Base-by-base conservation (phyloP, 2,329 filamentous ascomycete species). In the Colletotrichum sp. region DNA sequence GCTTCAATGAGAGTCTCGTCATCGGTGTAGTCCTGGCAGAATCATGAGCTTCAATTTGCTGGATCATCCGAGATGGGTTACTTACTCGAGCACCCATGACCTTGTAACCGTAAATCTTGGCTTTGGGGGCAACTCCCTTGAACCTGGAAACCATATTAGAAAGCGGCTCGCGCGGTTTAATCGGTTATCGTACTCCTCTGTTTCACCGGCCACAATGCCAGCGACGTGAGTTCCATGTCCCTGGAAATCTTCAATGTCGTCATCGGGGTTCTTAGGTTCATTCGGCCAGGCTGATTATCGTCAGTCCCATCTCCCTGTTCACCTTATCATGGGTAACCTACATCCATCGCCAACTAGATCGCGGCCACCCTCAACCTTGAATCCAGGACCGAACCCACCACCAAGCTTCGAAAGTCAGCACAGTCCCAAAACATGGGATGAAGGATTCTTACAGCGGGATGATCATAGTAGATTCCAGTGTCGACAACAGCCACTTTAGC, bases 201-300 rank as follows among this genome's bases (percentile, higher is more conserved):
- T 79, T 69, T 4, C 78, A 34, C 52, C 78, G 2, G 78, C 80
- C 30, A 82, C 78, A 32, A 83, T 83, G 10, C 81, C 82, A 34
- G 81, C 78, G 3, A 83, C 81, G 69, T 86, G 85, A 6, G 85
- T 86, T 7, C 85, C 85, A 63, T 86, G 85, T 1, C 82, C 83
- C 49, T 82, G 79, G 12, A 79, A 79, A 65, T 85, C 83, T 79
- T 83, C 81, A 0, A 84, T 84, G 39, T 85, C 82, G n/a, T 79
- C 77, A 49, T 86, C 85, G 1, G 85, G 85, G 6, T 71, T 77
- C 72, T 83, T 83, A 5, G 67, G 66, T 6, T 67, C 66, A 8
- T 30, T 65, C 4, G 75, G 72, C 78, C 24, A 84, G 82, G 1
- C 70, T 73, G 30, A 5, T 18, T 6, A 9, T 30, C 13, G 8